Percentiles rank a stretch among this genome's conserved stretches.
Evolutionary conservation across 495 filamentous ascomycete genomes (phyloP).

Genomic region (Geoglossum glabrum): DNA sequence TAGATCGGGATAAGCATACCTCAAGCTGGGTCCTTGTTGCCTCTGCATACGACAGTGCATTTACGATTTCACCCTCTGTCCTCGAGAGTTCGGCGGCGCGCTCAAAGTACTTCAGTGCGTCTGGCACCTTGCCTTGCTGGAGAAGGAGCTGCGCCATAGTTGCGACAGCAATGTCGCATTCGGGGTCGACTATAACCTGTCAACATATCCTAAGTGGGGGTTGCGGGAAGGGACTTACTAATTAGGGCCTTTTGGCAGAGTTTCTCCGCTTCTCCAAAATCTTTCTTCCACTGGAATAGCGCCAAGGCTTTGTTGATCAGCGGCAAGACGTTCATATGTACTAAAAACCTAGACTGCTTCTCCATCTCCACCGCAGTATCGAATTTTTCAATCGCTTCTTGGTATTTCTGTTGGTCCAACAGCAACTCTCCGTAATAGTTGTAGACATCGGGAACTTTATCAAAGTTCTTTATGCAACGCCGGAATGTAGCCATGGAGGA

Average conservation of each 20-base stretch:
- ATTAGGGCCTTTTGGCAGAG: conserved; percentile 93
- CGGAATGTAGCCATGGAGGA: conserved; percentile 98
- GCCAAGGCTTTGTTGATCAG: conserved; percentile 97
- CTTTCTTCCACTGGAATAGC: conserved; percentile 94
- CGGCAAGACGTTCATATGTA: conserved; percentile 93
- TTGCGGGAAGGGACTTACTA: conserved; percentile 34
- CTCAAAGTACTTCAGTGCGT: conserved; percentile 94
- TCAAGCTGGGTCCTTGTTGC: conserved; percentile 92
- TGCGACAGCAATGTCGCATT: conserved; percentile 96
- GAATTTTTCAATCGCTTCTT: conserved; percentile 95
- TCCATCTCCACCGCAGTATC: conserved; percentile 97
- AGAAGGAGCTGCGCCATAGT: conserved; percentile 98
- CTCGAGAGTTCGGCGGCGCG: conserved; percentile 85
- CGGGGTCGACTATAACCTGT: conserved; percentile 63
- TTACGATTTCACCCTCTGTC: conserved; percentile 88
- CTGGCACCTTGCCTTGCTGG: conserved; percentile 90
- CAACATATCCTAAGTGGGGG: conserved; percentile 9
- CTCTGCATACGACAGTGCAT: conserved; percentile 91
- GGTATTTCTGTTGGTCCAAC: conserved; percentile 85
- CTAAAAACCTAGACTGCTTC: conserved; percentile 73
- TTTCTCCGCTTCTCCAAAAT: conserved; percentile 85
- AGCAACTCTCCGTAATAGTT: conserved; percentile 99
- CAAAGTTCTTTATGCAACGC: conserved; percentile 94
- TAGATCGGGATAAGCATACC: conserved; percentile 12
- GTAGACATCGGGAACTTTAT: conserved; percentile 89